Conservation (phyloP, 768 basidiomycete genomes). For the Russula sp. region DNA sequence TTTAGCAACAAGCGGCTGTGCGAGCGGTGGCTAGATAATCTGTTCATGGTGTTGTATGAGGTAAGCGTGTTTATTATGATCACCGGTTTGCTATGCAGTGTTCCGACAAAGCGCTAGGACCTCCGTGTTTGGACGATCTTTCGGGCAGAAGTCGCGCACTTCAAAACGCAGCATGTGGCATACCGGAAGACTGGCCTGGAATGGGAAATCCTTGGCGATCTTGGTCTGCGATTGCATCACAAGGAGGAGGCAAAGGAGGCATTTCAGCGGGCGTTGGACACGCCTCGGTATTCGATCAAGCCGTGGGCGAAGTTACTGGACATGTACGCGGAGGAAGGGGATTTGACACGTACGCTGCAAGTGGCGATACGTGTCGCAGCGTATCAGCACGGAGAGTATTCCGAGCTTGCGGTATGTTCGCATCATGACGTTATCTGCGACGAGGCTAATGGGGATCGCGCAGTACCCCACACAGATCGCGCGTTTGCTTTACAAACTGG, state of each 20-base stretch:
- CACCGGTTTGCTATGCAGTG: not conserved
- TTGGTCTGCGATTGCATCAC: conserved; percentile 91
- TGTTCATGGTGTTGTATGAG: conserved; percentile 99
- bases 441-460: conserved; percentile 24
- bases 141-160: conserved; percentile 96
- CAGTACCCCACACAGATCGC: conserved; percentile 92
- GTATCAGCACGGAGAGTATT: conserved; percentile 88
- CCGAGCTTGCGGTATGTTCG: conserved; percentile 75
- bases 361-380: conserved; percentile 90
- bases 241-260: conserved; percentile 99
- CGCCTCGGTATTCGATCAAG: conserved; percentile 80
- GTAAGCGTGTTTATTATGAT: conserved; percentile 42
- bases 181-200: conserved; percentile 96
- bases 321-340: conserved; percentile 95
- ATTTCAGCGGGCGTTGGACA: conserved; percentile 90
- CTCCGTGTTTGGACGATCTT: conserved; percentile 98
- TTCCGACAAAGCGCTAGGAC: conserved; percentile 52
- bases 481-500: conserved; percentile 87
- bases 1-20: conserved; percentile 97
- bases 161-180: conserved; percentile 97
- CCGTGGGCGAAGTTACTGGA: conserved; percentile 94
- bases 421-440: conserved; percentile 9
- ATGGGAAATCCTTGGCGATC: conserved; percentile 97
- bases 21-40: conserved; percentile 95
- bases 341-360: conserved; percentile 86